Evolutionary conservation across 257 asterid species (phyloP).

Genomic region (Solanum sejunctum): DNA sequence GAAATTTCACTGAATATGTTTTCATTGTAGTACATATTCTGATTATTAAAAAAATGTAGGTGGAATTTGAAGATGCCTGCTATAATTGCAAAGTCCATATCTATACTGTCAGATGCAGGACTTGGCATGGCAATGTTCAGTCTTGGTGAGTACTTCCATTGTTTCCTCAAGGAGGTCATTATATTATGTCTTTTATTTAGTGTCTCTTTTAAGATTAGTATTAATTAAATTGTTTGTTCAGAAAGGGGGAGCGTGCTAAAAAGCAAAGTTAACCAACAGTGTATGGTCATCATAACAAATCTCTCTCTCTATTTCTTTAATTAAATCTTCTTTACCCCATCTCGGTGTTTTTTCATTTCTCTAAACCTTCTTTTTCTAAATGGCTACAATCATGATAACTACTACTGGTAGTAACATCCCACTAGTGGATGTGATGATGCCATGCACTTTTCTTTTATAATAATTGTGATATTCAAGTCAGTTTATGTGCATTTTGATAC

Average conservation of each 20-base stretch:
- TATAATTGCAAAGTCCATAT: constrained; percentile 72
- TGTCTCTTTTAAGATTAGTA: neutral
- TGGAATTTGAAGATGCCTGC: constrained; percentile 97
- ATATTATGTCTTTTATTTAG: neutral
- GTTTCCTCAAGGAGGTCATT: neutral
- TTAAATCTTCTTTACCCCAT: constrained; percentile 2
- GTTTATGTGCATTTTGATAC: neutral
- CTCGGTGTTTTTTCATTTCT: neutral
- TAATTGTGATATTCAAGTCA: neutral
- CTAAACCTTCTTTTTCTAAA: neutral
- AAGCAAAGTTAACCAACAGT: constrained; percentile 20
- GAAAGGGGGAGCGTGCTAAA: constrained; percentile 33
- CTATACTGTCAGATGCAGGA: constrained; percentile 97
- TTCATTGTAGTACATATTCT: neutral
- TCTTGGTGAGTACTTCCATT: constrained; percentile 47
- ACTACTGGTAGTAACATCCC: neutral
- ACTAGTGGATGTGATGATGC: constrained; percentile 17
- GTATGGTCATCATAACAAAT: constrained; percentile 31
- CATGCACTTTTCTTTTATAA: neutral
- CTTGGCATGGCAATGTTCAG: constrained; percentile 99
- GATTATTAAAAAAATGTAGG: constrained; percentile 18
- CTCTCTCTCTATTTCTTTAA: constrained; percentile 12
- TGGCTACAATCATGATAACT: neutral
- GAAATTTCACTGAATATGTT: no score
- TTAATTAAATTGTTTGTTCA: constrained; percentile 1